Conservation (phyloP, 2,329 filamentous ascomycete genomes). For the Botrytis deweyae region DNA sequence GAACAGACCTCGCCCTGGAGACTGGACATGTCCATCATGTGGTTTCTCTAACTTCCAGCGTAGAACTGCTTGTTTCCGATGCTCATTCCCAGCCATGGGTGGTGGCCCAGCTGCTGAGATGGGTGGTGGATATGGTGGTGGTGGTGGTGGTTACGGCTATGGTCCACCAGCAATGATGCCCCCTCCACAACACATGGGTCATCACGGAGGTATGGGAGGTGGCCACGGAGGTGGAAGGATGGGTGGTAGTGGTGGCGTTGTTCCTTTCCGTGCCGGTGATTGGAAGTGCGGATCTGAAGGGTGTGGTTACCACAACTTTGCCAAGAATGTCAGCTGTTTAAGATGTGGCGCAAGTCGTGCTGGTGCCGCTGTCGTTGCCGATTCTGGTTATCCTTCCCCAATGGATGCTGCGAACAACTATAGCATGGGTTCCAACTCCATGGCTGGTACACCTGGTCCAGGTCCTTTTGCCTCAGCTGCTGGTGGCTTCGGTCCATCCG, state of each 20-base stretch:
- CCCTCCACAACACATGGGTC: constrained; percentile 71
- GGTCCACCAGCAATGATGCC: constrained; percentile 78
- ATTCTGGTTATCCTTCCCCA: constrained; percentile 84
- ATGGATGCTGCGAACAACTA: constrained; percentile 86
- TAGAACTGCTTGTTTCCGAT: constrained; percentile 96
- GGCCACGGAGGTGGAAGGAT: constrained; percentile 65
- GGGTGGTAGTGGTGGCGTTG: constrained; percentile 78
- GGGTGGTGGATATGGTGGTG: constrained; percentile 61
- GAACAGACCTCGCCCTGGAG: constrained; percentile 93
- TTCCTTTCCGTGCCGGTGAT: constrained; percentile 96
- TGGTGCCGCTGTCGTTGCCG: constrained; percentile 88
- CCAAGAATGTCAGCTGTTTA: constrained; percentile 97
- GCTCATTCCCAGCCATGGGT: constrained; percentile 94
- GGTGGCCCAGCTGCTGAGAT: constrained; percentile 70
- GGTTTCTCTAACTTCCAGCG: constrained; percentile 99
- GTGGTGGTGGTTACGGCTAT: constrained; percentile 55
- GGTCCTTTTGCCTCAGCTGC: constrained; percentile 71
- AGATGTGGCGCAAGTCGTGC: constrained; percentile 94
- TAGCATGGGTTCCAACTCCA: constrained; percentile 82
- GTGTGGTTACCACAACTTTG: constrained; percentile 98
- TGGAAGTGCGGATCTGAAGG: constrained; percentile 99
- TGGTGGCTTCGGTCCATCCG: constrained; percentile 64
- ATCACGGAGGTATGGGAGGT: constrained; percentile 52
- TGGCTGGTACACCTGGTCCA: constrained; percentile 78
- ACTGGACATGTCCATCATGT: constrained; percentile 98